These are phyloP conservation scores for Ophiocordyceps camponoti-saundersi DNA, from an alignment of 2,329 filamentous ascomycete genomes.

Conservation along the genomic window DNA sequence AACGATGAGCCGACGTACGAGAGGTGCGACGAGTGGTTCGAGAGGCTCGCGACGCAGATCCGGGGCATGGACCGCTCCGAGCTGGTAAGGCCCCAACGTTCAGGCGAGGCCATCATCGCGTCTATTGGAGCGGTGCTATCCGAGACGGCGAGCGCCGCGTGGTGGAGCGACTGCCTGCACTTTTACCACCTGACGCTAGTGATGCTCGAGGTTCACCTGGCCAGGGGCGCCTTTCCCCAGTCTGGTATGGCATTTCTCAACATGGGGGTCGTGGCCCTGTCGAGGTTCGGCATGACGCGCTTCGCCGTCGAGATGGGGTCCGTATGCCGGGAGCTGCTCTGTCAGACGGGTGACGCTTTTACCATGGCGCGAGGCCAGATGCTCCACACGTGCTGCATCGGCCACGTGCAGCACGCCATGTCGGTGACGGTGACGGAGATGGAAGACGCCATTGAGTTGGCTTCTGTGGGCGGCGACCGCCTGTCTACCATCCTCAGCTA, in stretches of 20 bases:
- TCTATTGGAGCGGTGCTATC: conserved; percentile 54
- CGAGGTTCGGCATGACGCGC: conserved; percentile 53
- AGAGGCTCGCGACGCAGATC: conserved; percentile 41
- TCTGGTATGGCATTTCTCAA: conserved; percentile 52
- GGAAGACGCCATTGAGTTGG: conserved; percentile 49
- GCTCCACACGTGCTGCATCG: conserved; percentile 51
- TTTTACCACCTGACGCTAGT: conserved; percentile 56
- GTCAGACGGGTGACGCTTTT: conserved; percentile 44
- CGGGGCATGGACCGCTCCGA: conserved; percentile 34
- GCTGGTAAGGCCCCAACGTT: conserved; percentile 23
- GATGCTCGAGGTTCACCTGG: conserved; percentile 49
- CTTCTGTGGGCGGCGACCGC: conserved; percentile 50
- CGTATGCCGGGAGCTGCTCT: conserved; percentile 46
- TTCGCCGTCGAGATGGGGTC: conserved; percentile 49
- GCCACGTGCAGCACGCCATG: conserved; percentile 51
- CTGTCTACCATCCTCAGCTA: conserved; percentile 56
- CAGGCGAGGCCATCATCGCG: conserved; percentile 35
- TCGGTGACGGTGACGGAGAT: conserved; percentile 39
- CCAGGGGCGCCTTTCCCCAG: conserved; percentile 49
- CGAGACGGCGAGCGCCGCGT: conserved; percentile 52
- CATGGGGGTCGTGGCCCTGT: conserved; percentile 47
- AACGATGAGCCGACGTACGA: conserved; percentile 52
- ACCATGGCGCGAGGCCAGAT: conserved; percentile 53
- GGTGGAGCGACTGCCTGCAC: conserved; percentile 55
- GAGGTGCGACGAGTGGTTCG: conserved; percentile 62